Evolutionary conservation across 1,284 basidiomycete genomes (phyloP).

Genomic region (Mycena sp.): DNA sequence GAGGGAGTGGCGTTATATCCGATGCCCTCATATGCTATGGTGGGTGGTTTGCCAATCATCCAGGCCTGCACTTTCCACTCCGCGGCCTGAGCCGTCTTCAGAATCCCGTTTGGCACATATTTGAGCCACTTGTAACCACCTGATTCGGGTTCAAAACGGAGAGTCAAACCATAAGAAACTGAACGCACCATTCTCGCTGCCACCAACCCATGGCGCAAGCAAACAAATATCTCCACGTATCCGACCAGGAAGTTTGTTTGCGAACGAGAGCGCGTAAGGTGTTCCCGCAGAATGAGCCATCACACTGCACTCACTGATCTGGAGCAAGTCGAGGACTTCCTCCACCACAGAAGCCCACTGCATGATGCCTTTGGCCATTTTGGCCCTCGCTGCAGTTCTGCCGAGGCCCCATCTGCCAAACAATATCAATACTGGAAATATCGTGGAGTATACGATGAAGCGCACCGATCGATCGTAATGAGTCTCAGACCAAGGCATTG

Average conservation of each 20-base stretch:
- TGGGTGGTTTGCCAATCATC: constrained; percentile 95
- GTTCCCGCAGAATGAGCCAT: constrained; percentile 98
- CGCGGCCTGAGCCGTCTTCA: constrained; percentile 95
- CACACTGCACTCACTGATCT: constrained; percentile 84
- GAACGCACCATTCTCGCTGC: constrained; percentile 83
- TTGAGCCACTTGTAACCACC: constrained; percentile 96
- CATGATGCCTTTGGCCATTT: constrained; percentile 80
- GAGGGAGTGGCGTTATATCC: constrained; percentile 67
- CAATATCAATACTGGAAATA: constrained; percentile 3
- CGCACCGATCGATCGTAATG: constrained; percentile 92
- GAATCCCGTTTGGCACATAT: constrained; percentile 92
- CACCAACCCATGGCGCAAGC: constrained; percentile 96
- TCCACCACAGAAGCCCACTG: constrained; percentile 94
- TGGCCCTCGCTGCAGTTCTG: constrained; percentile 78
- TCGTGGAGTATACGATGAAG: not conserved
- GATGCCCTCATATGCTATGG: constrained; percentile 81
- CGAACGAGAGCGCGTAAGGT: constrained; percentile 92
- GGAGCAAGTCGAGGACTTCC: constrained; percentile 86
- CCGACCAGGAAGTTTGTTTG: constrained; percentile 76
- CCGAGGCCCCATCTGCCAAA: constrained; percentile 89
- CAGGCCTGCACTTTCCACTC: constrained; percentile 97
- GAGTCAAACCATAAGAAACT: not conserved
- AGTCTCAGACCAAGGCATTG: constrained; percentile 86
- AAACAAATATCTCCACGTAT: constrained; percentile 89
- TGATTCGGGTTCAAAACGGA: constrained; percentile 36